Evolutionary conservation across 805 yeast genomes (phyloP).

Genomic region (Ogataea paraovalis): DNA sequence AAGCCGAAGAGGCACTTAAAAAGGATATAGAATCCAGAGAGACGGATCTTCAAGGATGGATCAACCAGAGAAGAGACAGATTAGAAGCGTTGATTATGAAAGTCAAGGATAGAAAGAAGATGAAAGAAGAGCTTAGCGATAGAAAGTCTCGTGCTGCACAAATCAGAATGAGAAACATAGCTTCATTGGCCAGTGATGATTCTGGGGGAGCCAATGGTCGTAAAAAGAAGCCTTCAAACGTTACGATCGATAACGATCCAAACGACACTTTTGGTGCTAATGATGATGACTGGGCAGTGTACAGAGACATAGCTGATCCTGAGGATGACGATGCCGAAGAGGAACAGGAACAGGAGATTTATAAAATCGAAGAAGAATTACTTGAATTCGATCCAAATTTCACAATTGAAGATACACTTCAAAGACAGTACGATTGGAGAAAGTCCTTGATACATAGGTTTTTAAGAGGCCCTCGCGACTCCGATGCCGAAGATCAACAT

Average conservation of each 20-base stretch:
- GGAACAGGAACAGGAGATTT: slow-evolving; percentile 58
- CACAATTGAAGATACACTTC: slow-evolving; percentile 78
- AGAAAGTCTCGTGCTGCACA: slow-evolving; percentile 91
- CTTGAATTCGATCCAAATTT: slow-evolving; percentile 82
- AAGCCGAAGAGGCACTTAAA: slow-evolving; percentile 52
- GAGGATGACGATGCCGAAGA: slow-evolving; percentile 80
- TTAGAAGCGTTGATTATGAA: slow-evolving; percentile 55
- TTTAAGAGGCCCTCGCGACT: slow-evolving; percentile 85
- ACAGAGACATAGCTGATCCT: slow-evolving; percentile 72
- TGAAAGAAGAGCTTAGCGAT: slow-evolving; percentile 76
- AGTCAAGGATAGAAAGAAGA: slow-evolving; percentile 63
- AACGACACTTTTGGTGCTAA: slow-evolving; percentile 92
- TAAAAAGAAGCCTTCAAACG: slow-evolving; percentile 49
- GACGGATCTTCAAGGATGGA: slow-evolving; percentile 75
- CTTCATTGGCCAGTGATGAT: slow-evolving; percentile 74
- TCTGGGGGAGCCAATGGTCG: slow-evolving; percentile 19
- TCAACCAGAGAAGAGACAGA: slow-evolving; percentile 59
- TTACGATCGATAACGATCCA: slow-evolving; percentile 83
- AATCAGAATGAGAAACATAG: slow-evolving; percentile 85
- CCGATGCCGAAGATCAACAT: slow-evolving; percentile 74
- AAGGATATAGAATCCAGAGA: slow-evolving; percentile 78
- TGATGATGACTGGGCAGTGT: slow-evolving; percentile 93
- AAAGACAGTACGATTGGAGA: slow-evolving; percentile 81
- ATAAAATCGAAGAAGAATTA: slow-evolving; percentile 67
- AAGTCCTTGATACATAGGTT: slow-evolving; percentile 76